A percentile compares a stretch with the other conserved stretches of the same genome.
phyloP scores from a whole-genome alignment of 768 basidiomycete species.

The Leccinum arenicola region DNA sequence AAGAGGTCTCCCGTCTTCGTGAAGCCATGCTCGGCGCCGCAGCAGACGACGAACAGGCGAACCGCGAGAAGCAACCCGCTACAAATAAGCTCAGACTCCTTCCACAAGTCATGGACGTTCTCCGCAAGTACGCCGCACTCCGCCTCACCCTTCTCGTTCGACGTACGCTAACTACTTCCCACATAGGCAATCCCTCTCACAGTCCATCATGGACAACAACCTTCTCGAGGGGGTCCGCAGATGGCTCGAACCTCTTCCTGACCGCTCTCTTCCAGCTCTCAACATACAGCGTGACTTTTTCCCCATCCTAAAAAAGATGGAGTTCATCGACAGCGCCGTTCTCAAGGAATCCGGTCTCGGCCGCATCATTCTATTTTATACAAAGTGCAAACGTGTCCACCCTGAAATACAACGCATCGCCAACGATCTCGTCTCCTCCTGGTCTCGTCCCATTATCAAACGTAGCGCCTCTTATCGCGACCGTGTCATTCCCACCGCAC shows the following conservation, averaged over 20 bases:
- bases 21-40: constrained; percentile 87
- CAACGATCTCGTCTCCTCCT: constrained; percentile 75
- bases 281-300: constrained; percentile 96
- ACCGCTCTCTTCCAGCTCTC: constrained; percentile 88
- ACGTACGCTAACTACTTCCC: neutral
- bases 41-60: constrained; percentile 78
- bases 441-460: constrained; percentile 92
- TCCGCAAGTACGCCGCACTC: constrained; percentile 72
- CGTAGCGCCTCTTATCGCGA: constrained; percentile 81
- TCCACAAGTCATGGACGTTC: constrained; percentile 86
- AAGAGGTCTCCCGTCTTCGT: constrained; percentile 85
- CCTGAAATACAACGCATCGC: constrained; percentile 80
- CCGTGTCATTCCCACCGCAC: constrained; percentile 60
- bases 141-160: too few relatives aligned
- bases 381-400: constrained; percentile 88
- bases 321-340: constrained; percentile 84
- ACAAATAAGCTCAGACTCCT: constrained; percentile 80
- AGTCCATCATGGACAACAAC: constrained; percentile 94
- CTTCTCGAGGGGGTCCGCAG: constrained; percentile 83
- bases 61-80: constrained; percentile 78
- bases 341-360: constrained; percentile 92
- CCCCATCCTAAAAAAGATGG: constrained; percentile 79
- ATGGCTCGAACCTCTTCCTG: constrained; percentile 94
- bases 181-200: constrained; percentile 77
- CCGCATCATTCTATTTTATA: constrained; percentile 90